phyloP scores from a whole-genome alignment of 176 grass and related monocot genomes.

The Microstegium vimineum region DNA sequence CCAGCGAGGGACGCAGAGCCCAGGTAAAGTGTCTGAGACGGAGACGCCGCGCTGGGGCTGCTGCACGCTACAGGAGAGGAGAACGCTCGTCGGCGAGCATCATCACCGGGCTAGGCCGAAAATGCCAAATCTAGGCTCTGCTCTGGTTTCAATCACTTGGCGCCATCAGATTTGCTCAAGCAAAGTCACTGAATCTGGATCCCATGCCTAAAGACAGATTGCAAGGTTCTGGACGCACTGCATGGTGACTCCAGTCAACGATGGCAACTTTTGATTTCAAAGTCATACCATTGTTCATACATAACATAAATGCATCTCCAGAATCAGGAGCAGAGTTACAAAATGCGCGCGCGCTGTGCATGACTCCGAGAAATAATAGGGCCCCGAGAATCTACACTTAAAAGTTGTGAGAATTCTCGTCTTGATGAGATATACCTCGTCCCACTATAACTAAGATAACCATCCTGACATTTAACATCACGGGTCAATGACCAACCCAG shows the following conservation, averaged over 20 bases:
- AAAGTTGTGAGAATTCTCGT: constrained; percentile 66
- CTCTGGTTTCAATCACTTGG: too few species aligned
- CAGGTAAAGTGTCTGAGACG: too few species aligned
- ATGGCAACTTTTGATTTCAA: constrained; percentile 16
- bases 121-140: too few species aligned
- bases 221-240: not conserved
- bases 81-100: too few species aligned
- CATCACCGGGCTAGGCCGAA: too few species aligned
- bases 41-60: too few species aligned
- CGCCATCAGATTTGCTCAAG: too few species aligned
- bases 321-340: constrained; percentile 30
- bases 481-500: constrained; percentile 38
- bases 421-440: constrained; percentile 34
- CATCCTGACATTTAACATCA: constrained; percentile 23
- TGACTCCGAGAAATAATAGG: constrained; percentile 11
- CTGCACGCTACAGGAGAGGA: too few species aligned
- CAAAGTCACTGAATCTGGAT: too few species aligned
- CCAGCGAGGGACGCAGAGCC: too few species aligned
- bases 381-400: constrained; percentile 53
- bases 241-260: not conserved
- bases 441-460: constrained; percentile 47
- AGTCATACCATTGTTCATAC: constrained; percentile 28
- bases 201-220: not conserved
- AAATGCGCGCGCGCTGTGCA: not conserved
- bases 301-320: constrained; percentile 32